phyloP scores from a whole-genome alignment of 2,329 filamentous ascomycete species.

The Tolypocladium amazonense region DNA sequence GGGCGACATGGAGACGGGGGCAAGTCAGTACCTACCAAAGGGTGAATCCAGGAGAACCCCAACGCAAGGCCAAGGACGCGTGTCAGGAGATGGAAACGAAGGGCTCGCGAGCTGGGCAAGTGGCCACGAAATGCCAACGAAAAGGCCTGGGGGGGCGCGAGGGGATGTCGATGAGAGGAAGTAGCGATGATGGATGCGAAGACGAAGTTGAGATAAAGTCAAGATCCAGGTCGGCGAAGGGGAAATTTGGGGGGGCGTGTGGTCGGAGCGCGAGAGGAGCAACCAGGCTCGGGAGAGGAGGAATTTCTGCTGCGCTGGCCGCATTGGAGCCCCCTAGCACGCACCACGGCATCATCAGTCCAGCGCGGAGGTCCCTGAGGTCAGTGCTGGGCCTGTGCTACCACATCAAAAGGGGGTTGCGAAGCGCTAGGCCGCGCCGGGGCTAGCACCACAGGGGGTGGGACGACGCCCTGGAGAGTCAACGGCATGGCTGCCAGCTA shows the following conservation, averaged over 20 bases:
- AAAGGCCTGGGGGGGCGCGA: constrained; percentile 4
- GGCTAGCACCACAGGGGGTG: constrained; percentile 11
- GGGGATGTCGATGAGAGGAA: constrained; percentile 16
- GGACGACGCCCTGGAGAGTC: constrained; percentile 15
- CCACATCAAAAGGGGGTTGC: constrained; percentile 23
- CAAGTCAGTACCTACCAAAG: constrained; percentile 5
- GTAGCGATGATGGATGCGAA: constrained; percentile 25
- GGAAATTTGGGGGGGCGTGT: constrained; percentile 11
- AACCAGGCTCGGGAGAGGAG: not conserved
- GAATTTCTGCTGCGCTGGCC: constrained; percentile 8
- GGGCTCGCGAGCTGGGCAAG: constrained; percentile 14
- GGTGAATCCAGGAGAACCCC: constrained; percentile 5
- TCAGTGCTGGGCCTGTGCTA: constrained; percentile 7
- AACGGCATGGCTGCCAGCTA: constrained; percentile 13
- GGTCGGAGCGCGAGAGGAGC: constrained; percentile 1
- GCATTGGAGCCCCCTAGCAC: constrained; percentile 1
- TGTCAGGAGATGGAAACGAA: constrained; percentile 20
- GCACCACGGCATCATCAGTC: not conserved
- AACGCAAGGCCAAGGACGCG: constrained; percentile 16
- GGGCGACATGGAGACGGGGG: not conserved
- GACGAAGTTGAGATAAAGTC: constrained; percentile 11
- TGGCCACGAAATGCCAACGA: constrained; percentile 9
- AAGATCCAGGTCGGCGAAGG: constrained; percentile 12
- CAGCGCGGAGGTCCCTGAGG: not conserved
- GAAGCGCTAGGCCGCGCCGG: constrained; percentile 12